These are phyloP conservation scores for Blastocystis sp. DNA, from an alignment of 352 stramenopile genomes.

Conservation along the genomic window DNA sequence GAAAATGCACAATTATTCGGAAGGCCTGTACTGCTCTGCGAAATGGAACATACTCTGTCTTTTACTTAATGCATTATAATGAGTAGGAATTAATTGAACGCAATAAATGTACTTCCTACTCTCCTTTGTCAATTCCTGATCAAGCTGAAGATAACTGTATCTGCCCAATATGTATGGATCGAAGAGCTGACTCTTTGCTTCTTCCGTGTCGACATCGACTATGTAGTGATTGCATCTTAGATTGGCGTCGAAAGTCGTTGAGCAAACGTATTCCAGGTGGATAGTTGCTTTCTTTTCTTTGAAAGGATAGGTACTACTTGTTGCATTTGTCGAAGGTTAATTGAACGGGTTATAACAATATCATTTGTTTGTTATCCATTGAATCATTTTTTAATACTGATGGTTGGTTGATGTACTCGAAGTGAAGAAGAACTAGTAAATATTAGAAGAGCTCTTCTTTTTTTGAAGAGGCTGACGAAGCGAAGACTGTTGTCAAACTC, in stretches of 20 bases:
- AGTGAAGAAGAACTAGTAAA: background rate
- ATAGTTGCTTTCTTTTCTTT: background rate
- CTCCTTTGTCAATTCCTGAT: constrained; percentile 39
- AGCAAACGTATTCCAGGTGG: background rate
- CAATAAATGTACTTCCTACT: background rate
- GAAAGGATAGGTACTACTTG: constrained; percentile 27
- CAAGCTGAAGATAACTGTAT: constrained; percentile 33
- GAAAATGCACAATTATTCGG: too few species aligned
- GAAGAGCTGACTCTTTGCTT: constrained; percentile 12
- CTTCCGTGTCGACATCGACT: constrained; percentile 21
- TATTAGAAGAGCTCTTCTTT: background rate
- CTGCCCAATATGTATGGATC: constrained; percentile 37
- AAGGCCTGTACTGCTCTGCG: too few species aligned
- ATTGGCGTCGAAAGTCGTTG: constrained; percentile 49
- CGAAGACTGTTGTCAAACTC: constrained; percentile 57
- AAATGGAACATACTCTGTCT: too few species aligned
- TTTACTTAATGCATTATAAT: too few species aligned
- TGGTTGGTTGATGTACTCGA: background rate
- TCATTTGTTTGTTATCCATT: background rate
- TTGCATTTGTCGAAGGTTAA: constrained; percentile 33
- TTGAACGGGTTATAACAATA: background rate
- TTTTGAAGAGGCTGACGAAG: constrained; percentile 9
- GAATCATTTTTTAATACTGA: background rate
- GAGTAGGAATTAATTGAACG: background rate
- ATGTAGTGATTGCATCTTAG: constrained; percentile 29